These are phyloP conservation scores for Purpureocillium lavendulum DNA, from an alignment of 2,329 filamentous ascomycete species.

Conservation along the genomic window DNA sequence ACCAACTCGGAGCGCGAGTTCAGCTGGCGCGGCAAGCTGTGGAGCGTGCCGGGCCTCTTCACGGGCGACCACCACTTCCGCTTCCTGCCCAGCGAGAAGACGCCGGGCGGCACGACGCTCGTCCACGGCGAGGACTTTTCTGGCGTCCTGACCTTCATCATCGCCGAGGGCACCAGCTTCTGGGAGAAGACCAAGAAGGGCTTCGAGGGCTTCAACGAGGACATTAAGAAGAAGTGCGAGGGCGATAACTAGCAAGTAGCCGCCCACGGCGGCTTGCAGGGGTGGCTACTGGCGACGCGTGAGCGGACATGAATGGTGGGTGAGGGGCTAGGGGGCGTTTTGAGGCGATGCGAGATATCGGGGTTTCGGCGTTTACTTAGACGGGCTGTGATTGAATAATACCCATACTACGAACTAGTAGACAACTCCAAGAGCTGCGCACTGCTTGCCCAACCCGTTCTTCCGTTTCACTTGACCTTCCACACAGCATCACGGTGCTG, in stretches of 20 bases:
- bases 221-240: slow-evolving; percentile 1
- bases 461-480: no score
- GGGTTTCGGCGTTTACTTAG: no score
- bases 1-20: slow-evolving; percentile 7
- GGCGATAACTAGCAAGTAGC: background rate
- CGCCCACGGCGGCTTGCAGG: no score
- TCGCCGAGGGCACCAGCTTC: background rate
- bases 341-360: no score
- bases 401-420: no score
- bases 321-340: no score
- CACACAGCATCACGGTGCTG: no score
- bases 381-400: no score
- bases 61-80: slow-evolving; percentile 11
- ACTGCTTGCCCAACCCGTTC: no score
- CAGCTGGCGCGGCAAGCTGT: slow-evolving; percentile 8
- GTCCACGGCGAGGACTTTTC: slow-evolving; percentile 11
- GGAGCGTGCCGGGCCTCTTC: slow-evolving; percentile 8
- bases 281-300: no score
- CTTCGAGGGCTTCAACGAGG: background rate
- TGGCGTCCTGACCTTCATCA: slow-evolving; percentile 5
- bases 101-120: slow-evolving; percentile 13
- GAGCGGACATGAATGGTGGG: no score
- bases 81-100: slow-evolving; percentile 11
- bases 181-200: background rate
- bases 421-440: no score